Conservation (phyloP, 1,139 yeast species). For the Scheffersomyces parashehatae region DNA sequence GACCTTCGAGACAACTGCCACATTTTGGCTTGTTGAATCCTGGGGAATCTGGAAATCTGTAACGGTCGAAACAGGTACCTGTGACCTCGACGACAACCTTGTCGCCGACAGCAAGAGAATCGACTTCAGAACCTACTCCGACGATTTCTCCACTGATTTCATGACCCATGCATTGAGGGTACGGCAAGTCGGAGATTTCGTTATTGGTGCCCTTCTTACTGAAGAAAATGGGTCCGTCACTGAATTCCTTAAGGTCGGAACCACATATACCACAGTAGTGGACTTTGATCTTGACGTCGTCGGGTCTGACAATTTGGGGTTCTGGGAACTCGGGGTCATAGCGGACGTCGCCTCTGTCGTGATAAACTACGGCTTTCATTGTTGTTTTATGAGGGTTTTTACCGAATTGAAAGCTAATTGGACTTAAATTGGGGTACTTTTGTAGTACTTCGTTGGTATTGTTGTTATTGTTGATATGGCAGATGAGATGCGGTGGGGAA, state of each 20-base stretch:
- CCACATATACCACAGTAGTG: conserved; percentile 64
- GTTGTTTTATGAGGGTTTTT: not conserved
- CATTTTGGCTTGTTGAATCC: conserved; percentile 25
- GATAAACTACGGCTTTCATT: conserved; percentile 59
- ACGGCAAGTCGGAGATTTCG: conserved; percentile 17
- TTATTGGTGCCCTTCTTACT: conserved; percentile 18
- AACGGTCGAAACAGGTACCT: conserved; percentile 47
- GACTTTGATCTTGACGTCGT: conserved; percentile 52
- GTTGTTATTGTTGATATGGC: too few species aligned
- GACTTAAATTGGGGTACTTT: too few species aligned
- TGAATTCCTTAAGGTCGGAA: conserved; percentile 55
- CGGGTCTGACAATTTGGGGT: conserved; percentile 43
- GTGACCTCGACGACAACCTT: conserved; percentile 50
- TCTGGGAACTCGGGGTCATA: conserved; percentile 43
- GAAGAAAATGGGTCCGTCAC: conserved; percentile 55
- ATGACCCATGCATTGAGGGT: conserved; percentile 42
- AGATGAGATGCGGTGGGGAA: too few species aligned
- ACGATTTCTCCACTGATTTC: conserved; percentile 52
- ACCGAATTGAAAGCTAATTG: too few species aligned
- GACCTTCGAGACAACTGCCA: conserved; percentile 46
- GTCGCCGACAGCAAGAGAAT: not conserved
- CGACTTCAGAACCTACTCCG: conserved; percentile 22
- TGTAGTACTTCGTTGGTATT: too few species aligned
- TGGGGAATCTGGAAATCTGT: conserved; percentile 19
- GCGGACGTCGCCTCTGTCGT: conserved; percentile 50